Evolutionary conservation across 2,329 filamentous ascomycete species (phyloP).

Genomic region (Monosporascus sp.): DNA sequence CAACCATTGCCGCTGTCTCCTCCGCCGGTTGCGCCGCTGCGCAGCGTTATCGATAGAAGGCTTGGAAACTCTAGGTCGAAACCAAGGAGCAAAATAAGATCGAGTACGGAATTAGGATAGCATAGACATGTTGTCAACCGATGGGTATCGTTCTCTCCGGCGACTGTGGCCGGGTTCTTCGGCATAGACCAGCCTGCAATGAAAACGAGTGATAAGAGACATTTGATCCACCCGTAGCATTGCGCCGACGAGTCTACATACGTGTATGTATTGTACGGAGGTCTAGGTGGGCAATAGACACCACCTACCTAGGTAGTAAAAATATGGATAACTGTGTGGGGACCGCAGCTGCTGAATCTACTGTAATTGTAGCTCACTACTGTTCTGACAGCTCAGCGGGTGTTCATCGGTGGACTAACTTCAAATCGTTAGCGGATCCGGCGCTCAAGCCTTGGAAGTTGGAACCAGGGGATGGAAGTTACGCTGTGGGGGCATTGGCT

Average conservation of each 20-base stretch:
- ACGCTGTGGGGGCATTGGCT: neutral
- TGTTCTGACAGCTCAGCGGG: too few species aligned
- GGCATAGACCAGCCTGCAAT: too few species aligned
- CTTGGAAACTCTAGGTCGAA: neutral
- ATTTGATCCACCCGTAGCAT: neutral
- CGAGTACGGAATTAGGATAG: too few species aligned
- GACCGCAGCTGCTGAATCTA: too few species aligned
- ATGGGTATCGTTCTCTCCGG: too few species aligned
- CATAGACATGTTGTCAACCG: too few species aligned
- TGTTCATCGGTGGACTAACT: neutral
- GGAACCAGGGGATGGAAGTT: neutral
- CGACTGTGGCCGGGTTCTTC: too few species aligned
- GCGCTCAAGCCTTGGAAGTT: neutral
- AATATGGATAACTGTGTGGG: neutral
- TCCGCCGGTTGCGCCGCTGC: neutral
- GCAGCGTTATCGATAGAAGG: neutral
- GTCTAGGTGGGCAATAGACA: neutral
- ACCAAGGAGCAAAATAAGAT: too few species aligned
- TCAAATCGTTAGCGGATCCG: neutral
- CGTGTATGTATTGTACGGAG: neutral
- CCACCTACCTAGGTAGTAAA: neutral
- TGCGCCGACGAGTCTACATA: neutral
- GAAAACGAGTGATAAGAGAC: neutral
- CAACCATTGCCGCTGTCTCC: conserved; percentile 45
- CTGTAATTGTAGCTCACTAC: too few species aligned